Evolutionary conservation across 2,329 filamentous ascomycete species (phyloP), one percentile per base, ranked within the genome.

Genomic region (Alternaria triticina): DNA sequence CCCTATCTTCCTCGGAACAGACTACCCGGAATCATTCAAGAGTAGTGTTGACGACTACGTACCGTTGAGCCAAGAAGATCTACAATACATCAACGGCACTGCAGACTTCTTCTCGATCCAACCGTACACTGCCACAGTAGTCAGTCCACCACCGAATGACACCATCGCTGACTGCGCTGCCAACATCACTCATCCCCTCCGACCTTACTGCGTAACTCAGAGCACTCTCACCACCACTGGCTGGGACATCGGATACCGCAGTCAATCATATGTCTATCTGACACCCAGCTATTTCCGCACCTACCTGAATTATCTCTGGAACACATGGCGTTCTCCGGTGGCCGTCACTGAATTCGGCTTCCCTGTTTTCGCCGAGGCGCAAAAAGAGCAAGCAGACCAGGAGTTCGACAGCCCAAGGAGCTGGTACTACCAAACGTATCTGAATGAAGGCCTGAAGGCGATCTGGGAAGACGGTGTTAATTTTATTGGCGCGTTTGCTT

Each of bases 231-330:
- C 74, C 2, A 85, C 85, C 43, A 83, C 83, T 28, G 86, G 86
- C 3, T 89, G 87, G 87, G 80, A 86, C 67, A 86, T 89, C 52
- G 87, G 87, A 20, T 87, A 88, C 64, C 80, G 82, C 12, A 87
- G 85, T 3, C 79, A 86, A 33, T 81, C 81, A 3, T 87, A 88
- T 69, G 83, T 86, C n/a, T 88, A 89, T 75, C 84, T 86, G 33
- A 86, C 88, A 0, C 88, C 87, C 0, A 82, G 81, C 3, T 89
- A 87, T 67, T 82, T 90, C n/a, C 82, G 86, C 56, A 82, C 80
- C 57, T 85, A 86, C 65, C 79, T 88, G 5, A 84, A 81, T 66
- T 89, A 89, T 69, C 77, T 90, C 3, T 87, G 84, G 81, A 88
- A 88, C 74, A 88, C 85, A 0, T 90, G 85, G 80, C 82, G 77